These are phyloP conservation scores for Alternaria rosae DNA, from an alignment of 2,329 filamentous ascomycete species.

Conservation along the genomic window DNA sequence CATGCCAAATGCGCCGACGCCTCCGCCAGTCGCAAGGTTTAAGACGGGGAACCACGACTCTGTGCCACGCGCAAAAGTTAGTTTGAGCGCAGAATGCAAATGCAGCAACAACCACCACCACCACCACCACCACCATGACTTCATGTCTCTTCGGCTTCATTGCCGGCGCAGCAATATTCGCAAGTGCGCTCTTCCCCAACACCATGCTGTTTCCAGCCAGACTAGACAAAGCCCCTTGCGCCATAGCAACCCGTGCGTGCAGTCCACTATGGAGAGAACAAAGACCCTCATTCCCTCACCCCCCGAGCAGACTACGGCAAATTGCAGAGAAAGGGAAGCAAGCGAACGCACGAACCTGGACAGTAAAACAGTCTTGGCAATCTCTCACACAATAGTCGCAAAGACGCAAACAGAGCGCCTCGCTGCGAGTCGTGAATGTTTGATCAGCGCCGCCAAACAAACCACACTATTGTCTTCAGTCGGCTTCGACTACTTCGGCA, in stretches of 20 bases:
- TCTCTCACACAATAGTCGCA: constrained; percentile 8
- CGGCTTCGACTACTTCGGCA: constrained; percentile 45
- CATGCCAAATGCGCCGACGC: neutral
- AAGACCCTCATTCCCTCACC: neutral
- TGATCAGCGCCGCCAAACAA: constrained; percentile 7
- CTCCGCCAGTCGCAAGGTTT: neutral
- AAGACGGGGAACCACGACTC: neutral
- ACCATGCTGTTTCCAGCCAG: neutral
- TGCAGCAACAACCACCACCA: neutral
- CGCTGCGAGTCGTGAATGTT: constrained; percentile 7
- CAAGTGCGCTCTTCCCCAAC: neutral
- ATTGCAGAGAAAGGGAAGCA: constrained; percentile 2
- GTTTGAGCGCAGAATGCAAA: neutral
- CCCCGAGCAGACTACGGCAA: neutral
- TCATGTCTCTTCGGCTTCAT: neutral
- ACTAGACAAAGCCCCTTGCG: constrained; percentile 4
- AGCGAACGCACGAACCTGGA: constrained; percentile 13
- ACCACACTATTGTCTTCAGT: constrained; percentile 31
- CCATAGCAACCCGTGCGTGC: neutral
- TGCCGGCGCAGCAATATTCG: neutral
- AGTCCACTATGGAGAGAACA: neutral
- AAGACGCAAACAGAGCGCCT: neutral
- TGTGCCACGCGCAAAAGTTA: neutral
- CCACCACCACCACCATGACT: neutral
- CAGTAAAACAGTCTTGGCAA: constrained; percentile 1